Evolutionary conservation across 2,329 filamentous ascomycete species (phyloP).

Genomic region (Sarocladiaceae sp.): DNA sequence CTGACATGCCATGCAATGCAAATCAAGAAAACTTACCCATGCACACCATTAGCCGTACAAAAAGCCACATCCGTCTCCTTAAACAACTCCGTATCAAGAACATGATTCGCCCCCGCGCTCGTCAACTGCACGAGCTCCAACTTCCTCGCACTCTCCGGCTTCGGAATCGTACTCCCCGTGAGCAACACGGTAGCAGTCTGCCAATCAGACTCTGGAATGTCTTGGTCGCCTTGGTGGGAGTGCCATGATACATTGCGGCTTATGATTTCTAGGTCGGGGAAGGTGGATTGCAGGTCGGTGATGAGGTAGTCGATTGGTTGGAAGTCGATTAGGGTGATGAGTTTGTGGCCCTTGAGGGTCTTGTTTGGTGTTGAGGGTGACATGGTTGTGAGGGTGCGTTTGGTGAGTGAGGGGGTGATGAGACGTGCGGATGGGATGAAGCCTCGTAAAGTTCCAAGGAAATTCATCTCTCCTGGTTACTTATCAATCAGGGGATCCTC

Average conservation of each 20-base stretch:
- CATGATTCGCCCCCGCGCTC: slow-evolving; percentile 49
- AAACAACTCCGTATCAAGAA: slow-evolving; percentile 43
- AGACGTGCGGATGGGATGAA: background rate
- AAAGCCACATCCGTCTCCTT: slow-evolving; percentile 45
- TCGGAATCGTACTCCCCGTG: slow-evolving; percentile 38
- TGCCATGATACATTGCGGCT: slow-evolving; percentile 24
- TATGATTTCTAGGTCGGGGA: slow-evolving; percentile 39
- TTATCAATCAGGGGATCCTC: too few species aligned
- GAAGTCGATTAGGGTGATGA: slow-evolving; percentile 35
- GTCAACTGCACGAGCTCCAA: slow-evolving; percentile 50
- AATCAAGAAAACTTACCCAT: slow-evolving; percentile 36
- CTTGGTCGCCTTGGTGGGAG: slow-evolving; percentile 17
- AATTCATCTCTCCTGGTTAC: too few species aligned
- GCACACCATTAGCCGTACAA: slow-evolving; percentile 54
- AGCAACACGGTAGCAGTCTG: slow-evolving; percentile 44
- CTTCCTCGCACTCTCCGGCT: slow-evolving; percentile 36
- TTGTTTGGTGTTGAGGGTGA: slow-evolving; percentile 21
- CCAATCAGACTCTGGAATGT: slow-evolving; percentile 36
- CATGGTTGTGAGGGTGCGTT: background rate
- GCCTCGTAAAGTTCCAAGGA: too few species aligned
- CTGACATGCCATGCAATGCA: background rate
- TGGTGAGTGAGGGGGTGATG: background rate
- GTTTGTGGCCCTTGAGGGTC: slow-evolving; percentile 44
- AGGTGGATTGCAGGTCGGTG: slow-evolving; percentile 31
- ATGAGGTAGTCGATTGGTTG: slow-evolving; percentile 27